Evolutionary conservation across 2,329 filamentous ascomycete species (phyloP).

Genomic region (Exserohilum rostratum): DNA sequence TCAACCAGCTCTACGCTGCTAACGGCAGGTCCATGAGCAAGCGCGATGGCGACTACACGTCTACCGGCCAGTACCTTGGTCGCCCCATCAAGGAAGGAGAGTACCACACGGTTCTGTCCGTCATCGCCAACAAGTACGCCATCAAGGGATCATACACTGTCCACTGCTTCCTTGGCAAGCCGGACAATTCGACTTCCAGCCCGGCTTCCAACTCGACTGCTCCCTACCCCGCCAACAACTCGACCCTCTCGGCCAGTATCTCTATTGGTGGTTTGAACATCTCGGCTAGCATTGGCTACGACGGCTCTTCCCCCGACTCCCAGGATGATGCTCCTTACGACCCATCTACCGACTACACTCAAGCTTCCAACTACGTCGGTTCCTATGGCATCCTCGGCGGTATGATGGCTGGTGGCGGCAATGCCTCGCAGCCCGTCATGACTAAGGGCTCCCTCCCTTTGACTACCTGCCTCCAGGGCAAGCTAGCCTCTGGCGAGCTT

Average conservation of each 20-base stretch:
- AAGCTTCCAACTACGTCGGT: constrained; percentile 42
- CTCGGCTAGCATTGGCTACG: constrained; percentile 2
- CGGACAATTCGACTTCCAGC: constrained; percentile 31
- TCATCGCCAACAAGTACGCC: constrained; percentile 43
- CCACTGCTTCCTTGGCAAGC: constrained; percentile 45
- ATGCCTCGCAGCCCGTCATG: constrained; percentile 34
- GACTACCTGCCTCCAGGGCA: constrained; percentile 44
- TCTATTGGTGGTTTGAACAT: neutral
- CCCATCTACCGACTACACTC: constrained; percentile 35
- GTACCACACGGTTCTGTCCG: constrained; percentile 42
- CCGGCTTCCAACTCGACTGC: constrained; percentile 29
- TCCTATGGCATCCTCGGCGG: constrained; percentile 42
- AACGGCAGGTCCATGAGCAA: constrained; percentile 50
- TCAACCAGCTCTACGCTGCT: constrained; percentile 39
- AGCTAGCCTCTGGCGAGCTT: constrained; percentile 38
- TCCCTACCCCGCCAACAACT: neutral
- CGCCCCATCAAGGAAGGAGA: constrained; percentile 43
- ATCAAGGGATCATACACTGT: constrained; percentile 46
- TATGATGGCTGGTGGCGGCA: constrained; percentile 30
- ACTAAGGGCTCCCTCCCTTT: constrained; percentile 43
- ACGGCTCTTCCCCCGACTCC: constrained; percentile 24
- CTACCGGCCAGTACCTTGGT: constrained; percentile 38
- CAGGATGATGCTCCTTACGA: constrained; percentile 33
- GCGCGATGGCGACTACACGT: constrained; percentile 19
- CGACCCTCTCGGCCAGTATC: neutral